Conservation (phyloP, 768 basidiomycete genomes). For the Galerina sulciceps region DNA sequence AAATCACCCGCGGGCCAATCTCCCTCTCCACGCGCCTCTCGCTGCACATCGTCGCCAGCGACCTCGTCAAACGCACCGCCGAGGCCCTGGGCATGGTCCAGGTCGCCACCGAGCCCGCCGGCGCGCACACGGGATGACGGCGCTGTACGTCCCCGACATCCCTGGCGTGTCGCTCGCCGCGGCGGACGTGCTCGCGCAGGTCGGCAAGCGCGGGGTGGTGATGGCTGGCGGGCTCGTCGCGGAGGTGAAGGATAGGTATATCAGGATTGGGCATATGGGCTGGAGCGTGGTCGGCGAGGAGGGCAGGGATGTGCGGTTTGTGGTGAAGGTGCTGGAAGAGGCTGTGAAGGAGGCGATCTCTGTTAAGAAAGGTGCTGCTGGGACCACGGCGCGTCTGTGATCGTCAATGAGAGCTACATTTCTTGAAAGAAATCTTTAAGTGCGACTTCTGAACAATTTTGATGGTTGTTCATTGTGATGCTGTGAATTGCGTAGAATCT, state of each 20-base stretch:
- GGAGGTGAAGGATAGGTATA: constrained; percentile 81
- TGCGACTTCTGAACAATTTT: no score
- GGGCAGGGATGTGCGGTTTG: constrained; percentile 72
- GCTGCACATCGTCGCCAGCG: constrained; percentile 67
- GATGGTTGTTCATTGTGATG: no score
- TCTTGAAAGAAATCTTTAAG: not conserved
- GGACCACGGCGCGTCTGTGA: constrained; percentile 5
- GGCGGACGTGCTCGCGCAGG: constrained; percentile 68
- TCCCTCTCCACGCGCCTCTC: constrained; percentile 74
- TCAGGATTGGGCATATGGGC: constrained; percentile 85
- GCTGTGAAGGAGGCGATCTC: constrained; percentile 19
- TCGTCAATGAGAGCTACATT: not conserved
- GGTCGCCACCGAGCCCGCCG: constrained; percentile 57
- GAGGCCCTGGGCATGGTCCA: constrained; percentile 67
- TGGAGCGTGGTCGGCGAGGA: constrained; percentile 64
- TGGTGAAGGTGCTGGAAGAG: constrained; percentile 53
- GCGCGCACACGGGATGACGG: constrained; percentile 89
- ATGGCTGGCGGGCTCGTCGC: constrained; percentile 85
- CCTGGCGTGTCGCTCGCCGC: constrained; percentile 65
- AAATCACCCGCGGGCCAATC: constrained; percentile 60
- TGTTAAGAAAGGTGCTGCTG: not conserved
- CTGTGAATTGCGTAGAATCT: no score
- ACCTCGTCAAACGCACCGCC: constrained; percentile 66
- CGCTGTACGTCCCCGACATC: constrained; percentile 63
- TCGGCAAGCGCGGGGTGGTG: constrained; percentile 69